Conservation (phyloP, 768 basidiomycete species). For the Baorangia bicolor region DNA sequence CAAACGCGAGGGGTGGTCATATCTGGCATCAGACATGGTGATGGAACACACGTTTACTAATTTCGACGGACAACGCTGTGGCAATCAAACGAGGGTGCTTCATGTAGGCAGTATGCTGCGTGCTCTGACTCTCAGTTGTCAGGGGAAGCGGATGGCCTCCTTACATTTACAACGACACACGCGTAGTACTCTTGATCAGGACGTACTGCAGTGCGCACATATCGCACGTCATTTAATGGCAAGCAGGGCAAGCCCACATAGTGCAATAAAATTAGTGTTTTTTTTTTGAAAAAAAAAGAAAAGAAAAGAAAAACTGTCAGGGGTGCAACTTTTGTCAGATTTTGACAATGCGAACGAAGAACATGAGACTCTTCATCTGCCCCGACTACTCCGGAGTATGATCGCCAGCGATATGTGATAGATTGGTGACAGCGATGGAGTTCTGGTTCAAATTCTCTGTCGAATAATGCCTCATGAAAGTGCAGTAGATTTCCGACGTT, state of each 20-base stretch:
- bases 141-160: background rate
- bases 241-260: background rate
- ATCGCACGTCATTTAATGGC: too few relatives aligned
- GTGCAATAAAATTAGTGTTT: background rate
- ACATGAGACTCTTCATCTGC: too few relatives aligned
- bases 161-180: background rate
- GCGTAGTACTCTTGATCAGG: background rate
- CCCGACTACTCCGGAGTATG: background rate
- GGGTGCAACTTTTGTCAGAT: background rate
- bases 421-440: background rate
- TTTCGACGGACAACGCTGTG: background rate
- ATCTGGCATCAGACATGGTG: slow-evolving; percentile 4
- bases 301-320: background rate
- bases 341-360: background rate
- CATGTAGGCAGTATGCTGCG: background rate
- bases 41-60: slow-evolving; percentile 6
- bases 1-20: background rate
- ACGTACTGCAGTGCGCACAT: too few relatives aligned
- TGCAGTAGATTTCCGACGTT: too few relatives aligned
- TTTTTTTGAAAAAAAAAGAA: background rate
- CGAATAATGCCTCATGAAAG: background rate
- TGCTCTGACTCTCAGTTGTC: background rate
- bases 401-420: background rate
- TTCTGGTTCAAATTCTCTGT: background rate
- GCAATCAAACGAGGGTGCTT: background rate